Percentiles rank a stretch among this genome's conserved stretches.
Conservation (phyloP, 148 eudicot species). For the Gaultheria prostrata region DNA sequence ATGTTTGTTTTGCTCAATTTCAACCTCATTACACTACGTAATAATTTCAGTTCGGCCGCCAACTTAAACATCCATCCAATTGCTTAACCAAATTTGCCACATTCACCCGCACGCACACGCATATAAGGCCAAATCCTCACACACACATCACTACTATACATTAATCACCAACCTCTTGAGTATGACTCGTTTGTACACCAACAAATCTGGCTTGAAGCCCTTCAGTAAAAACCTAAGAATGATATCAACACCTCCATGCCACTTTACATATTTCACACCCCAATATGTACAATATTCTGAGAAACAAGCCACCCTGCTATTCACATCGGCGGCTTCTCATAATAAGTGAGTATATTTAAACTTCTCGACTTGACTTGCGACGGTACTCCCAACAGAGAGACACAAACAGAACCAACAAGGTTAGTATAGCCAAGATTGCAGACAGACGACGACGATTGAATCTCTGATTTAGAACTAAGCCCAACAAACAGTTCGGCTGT, state of each 20-base stretch:
- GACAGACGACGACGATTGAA: not conserved
- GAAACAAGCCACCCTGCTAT: not conserved
- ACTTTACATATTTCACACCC: not conserved
- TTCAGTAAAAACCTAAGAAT: not conserved
- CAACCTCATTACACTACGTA: not conserved
- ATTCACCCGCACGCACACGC: not conserved
- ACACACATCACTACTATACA: not conserved
- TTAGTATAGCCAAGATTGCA: conserved; percentile 9
- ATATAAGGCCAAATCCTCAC: not conserved
- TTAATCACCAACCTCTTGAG: not conserved
- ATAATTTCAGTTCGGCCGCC: not conserved
- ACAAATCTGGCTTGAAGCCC: not conserved
- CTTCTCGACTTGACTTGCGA: not conserved
- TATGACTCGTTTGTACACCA: not conserved
- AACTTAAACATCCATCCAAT: not conserved
- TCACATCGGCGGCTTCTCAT: not conserved
- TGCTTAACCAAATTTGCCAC: not conserved
- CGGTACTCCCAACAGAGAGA: not conserved
- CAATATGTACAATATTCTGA: not conserved
- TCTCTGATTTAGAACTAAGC: not conserved
- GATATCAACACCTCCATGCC: not conserved
- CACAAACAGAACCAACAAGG: conserved; percentile 30
- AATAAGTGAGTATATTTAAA: not conserved
- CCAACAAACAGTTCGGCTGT: not conserved
- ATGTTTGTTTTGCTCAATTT: not conserved